Percentiles rank a stretch among this genome's conserved stretches.
phyloP scores from a whole-genome alignment of 2,329 filamentous ascomycete genomes.

The Cladorrhinum sp. region DNA sequence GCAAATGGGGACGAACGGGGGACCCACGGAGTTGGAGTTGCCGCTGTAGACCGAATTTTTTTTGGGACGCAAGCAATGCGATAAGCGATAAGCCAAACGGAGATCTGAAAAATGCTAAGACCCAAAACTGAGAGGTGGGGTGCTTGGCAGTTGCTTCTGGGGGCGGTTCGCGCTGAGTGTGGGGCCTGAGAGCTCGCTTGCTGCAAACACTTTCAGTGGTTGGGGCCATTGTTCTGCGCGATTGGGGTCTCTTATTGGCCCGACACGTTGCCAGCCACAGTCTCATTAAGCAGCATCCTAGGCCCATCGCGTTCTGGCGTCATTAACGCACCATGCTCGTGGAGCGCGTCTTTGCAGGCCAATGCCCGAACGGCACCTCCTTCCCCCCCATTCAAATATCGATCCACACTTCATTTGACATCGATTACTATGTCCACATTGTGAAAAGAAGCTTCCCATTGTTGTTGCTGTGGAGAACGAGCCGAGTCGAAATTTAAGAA shows the following conservation, averaged over 20 bases:
- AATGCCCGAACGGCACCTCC: not conserved
- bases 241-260: constrained; percentile 24
- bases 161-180: not conserved
- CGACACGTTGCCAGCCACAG: constrained; percentile 17
- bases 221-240: constrained; percentile 6
- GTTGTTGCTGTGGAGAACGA: not conserved
- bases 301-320: constrained; percentile 20
- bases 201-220: constrained; percentile 3
- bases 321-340: constrained; percentile 16
- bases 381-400: not conserved
- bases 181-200: not conserved
- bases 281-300: constrained; percentile 16
- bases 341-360: constrained; percentile 25
- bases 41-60: constrained; percentile 18
- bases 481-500: not conserved
- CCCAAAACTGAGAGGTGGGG: not conserved
- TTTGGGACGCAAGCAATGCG: constrained; percentile 20
- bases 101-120: not conserved
- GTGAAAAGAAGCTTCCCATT: not conserved
- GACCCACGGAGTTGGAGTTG: constrained; percentile 8
- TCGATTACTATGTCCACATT: not conserved
- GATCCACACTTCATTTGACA: not conserved
- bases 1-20: not conserved
- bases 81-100: constrained; percentile 30
- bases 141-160: not conserved